phyloP scores from a whole-genome alignment of 495 filamentous ascomycete species.

The Annulohypoxylon maeteangense region DNA sequence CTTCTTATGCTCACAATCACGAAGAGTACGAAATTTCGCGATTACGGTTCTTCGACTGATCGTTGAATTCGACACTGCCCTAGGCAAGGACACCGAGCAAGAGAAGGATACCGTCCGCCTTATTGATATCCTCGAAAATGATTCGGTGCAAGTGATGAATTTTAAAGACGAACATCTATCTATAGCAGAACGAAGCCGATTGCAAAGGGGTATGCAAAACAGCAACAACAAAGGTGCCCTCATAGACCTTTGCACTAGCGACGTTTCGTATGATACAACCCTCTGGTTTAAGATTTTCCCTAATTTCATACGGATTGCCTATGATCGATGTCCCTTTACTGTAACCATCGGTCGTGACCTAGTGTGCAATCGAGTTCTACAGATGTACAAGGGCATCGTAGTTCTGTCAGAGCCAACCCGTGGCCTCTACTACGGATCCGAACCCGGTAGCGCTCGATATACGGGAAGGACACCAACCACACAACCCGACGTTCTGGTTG shows the following conservation, averaged over 20 bases:
- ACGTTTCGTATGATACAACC: slow-evolving; percentile 92
- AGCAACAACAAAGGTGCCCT: slow-evolving; percentile 86
- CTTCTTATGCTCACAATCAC: slow-evolving; percentile 95
- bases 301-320: slow-evolving; percentile 90
- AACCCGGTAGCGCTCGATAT: slow-evolving; percentile 57
- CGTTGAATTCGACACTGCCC: slow-evolving; percentile 90
- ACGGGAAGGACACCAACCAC: slow-evolving; percentile 71
- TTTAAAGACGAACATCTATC: slow-evolving; percentile 93
- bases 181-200: slow-evolving; percentile 88
- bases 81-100: slow-evolving; percentile 68
- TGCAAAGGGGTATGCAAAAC: slow-evolving; percentile 89
- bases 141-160: slow-evolving; percentile 86
- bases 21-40: slow-evolving; percentile 86
- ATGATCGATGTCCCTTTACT: slow-evolving; percentile 89
- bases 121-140: slow-evolving; percentile 91
- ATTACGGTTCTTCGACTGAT: slow-evolving; percentile 92
- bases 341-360: slow-evolving; percentile 90
- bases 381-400: slow-evolving; percentile 87
- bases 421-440: slow-evolving; percentile 64
- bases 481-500: slow-evolving; percentile 86
- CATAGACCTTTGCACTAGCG: slow-evolving; percentile 94
- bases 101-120: slow-evolving; percentile 75
- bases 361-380: slow-evolving; percentile 88
- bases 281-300: slow-evolving; percentile 98
- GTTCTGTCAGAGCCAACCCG: slow-evolving; percentile 78